Base-by-base conservation (phyloP, 371 early-diverging fungal species). In the Mucor plumbeus region DNA sequence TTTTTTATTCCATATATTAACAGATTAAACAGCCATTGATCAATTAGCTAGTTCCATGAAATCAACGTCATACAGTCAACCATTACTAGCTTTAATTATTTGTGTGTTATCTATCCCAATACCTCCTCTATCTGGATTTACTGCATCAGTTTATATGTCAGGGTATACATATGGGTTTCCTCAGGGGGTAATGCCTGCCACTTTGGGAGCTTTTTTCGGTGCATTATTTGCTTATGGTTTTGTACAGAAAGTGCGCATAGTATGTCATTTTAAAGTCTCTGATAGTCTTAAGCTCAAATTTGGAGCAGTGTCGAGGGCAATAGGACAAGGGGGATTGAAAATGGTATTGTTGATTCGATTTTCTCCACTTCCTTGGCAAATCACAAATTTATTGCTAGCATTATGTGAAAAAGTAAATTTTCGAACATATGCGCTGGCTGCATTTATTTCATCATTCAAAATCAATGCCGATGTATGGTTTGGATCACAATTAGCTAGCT, bases 291-390 rank as follows among this genome's bases (percentile, higher is more conserved):
- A 26, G 53, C 56, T 71, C 41, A 73, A 69, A 50, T 77, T 71
- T 34, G 39, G 63, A 14, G 75, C 77, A 1, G 67, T 79, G 13
- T 75, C 75, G 56, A 72, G 70, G 55, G 77, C 82, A 1, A 71
- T 81, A 21, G 64, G 62, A 31, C 73, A 79, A 40, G 76, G 76
- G 5, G 79, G 79, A 19, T 68, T 78, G 21, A 70, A 73, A 70
- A 79, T 81, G 65, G 55, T 81, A 0, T 38, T 81, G 14, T 33
- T 79, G 39, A 69, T 81, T 35, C 79, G 82, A 5, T 40, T 81
- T 1, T 68, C 74, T 21, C 82, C 82, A 19, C 64, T 81, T 44
- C 82, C 82, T 15, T 79, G 77, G 77, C 76, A 67, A 54, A 50
- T 79, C 17, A 67, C 72, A 19, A 77, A 73, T 41, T 57, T 71